phyloP scores from a whole-genome alignment of 306 rosid species.

The Carpinus viminea region DNA sequence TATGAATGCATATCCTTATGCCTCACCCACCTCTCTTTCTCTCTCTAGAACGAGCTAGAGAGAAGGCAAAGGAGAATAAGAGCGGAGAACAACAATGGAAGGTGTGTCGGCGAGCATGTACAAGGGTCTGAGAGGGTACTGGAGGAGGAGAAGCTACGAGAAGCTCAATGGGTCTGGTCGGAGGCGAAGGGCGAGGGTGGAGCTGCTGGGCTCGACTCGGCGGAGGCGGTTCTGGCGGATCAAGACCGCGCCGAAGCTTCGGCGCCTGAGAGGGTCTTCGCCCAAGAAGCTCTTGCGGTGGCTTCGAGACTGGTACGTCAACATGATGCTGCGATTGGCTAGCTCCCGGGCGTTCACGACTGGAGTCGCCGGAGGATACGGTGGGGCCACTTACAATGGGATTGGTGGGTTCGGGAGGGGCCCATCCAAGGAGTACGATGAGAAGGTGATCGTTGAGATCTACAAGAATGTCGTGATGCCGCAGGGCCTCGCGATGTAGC shows the following conservation, averaged over 20 bases:
- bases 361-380: slow-evolving; percentile 33
- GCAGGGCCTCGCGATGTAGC: slow-evolving; percentile 42
- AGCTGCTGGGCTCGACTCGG: slow-evolving; percentile 34
- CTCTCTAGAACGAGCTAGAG: neutral
- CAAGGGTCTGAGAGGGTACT: slow-evolving; percentile 50
- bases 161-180: slow-evolving; percentile 37
- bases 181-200: slow-evolving; percentile 26
- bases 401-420: slow-evolving; percentile 26
- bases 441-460: slow-evolving; percentile 63
- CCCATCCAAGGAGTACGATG: slow-evolving; percentile 73
- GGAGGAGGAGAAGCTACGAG: slow-evolving; percentile 52
- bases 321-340: slow-evolving; percentile 69
- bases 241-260: slow-evolving; percentile 52
- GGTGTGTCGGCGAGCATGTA: slow-evolving; percentile 44
- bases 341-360: slow-evolving; percentile 47
- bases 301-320: slow-evolving; percentile 75
- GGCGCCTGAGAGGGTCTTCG: slow-evolving; percentile 41
- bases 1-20: neutral
- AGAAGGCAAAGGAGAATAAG: neutral
- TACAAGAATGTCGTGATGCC: slow-evolving; percentile 53
- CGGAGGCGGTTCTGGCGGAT: slow-evolving; percentile 55
- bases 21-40: slow-evolving; percentile 26
- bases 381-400: slow-evolving; percentile 21
- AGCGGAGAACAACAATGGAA: slow-evolving; percentile 38
- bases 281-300: slow-evolving; percentile 61